Evolutionary conservation across 2,329 filamentous ascomycete genomes (phyloP), one percentile per base, ranked within the genome.

Genomic region (Monosporascus sp.): DNA sequence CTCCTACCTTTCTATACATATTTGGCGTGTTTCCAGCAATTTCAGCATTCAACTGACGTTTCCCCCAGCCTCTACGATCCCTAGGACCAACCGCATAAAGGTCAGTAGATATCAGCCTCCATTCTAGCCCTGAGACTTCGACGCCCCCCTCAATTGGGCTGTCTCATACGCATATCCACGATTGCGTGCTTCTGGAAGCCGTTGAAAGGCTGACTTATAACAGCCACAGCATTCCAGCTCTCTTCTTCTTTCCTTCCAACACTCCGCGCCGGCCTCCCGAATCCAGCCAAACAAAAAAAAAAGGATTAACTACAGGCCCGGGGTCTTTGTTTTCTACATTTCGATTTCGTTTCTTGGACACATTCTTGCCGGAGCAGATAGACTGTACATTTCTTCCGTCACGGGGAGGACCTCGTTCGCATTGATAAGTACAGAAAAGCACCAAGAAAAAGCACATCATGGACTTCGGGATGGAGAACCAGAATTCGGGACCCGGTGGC

Each of bases 401-500:
- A 5, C 27, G 9, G 9, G 9, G 27, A 31, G 27, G 27, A 11
- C 17, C 37, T 19, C 3, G 17, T 7, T 19, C 38, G 17, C 38
- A 40, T 31, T 31, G 27, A 11, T 5, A 9, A 11, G 11, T 14
- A 19, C 8, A 44, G 11, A 24, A 22, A 44, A 44, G 3, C 5
- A 11, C 11, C 5, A 45, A 27, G 24, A 26, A 7, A 16, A 45
- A 27, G 16, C 16, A 45, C 6, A 45, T n/a, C 54, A 82, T 83
- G 77, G 76, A 82, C 57, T 82, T 76, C 68, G 70, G 68, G 45
- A 77, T 78, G 70, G 82, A 83, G 62, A 81, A 75, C 51, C 87
- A 91, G 71, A 90, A 87, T 72, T 77, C 86, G 52, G 82, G 82
- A 24, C 84, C 84, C 31, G 83, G 84, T 62, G 80, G 77, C 62